Conservation (phyloP, 78 protist species). For the Dictyostelium brefeldianum region DNA sequence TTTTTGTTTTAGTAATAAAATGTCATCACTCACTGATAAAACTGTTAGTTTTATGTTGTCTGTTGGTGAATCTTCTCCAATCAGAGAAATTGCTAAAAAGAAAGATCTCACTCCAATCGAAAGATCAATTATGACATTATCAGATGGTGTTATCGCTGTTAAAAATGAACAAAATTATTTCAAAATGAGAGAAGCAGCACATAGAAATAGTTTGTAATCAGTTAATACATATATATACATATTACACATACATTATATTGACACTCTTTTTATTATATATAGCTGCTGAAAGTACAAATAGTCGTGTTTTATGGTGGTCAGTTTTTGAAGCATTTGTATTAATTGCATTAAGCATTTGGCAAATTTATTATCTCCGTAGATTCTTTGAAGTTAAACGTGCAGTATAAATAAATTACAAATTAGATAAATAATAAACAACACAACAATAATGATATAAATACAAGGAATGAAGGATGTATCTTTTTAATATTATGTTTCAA, state of each 20-base stretch:
- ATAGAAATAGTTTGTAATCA: constrained; percentile 83
- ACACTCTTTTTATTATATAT: background rate
- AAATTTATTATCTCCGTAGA: constrained; percentile 92
- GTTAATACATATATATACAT: background rate
- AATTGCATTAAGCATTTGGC: constrained; percentile 89
- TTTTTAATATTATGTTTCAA: too few species aligned
- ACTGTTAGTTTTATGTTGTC: constrained; percentile 78
- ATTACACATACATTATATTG: background rate
- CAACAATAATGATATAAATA: background rate
- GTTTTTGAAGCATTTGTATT: constrained; percentile 91
- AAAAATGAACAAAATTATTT: constrained; percentile 90
- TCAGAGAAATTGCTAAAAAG: constrained; percentile 53
- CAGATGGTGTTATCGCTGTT: constrained; percentile 87
- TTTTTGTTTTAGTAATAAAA: constrained; percentile 94
- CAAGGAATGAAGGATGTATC: too few species aligned
- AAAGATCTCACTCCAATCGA: constrained; percentile 68
- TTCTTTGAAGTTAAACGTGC: constrained; percentile 92
- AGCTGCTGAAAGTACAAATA: constrained; percentile 93
- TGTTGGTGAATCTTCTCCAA: constrained; percentile 71
- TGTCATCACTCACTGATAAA: constrained; percentile 93
- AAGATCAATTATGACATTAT: constrained; percentile 55
- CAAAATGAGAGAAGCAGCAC: constrained; percentile 89
- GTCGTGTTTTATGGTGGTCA: constrained; percentile 94
- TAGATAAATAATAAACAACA: background rate
- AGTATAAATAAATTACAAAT: constrained; percentile 63